Base-by-base conservation (phyloP, 139 green algal genomes). In the Asterochloris sp. region DNA sequence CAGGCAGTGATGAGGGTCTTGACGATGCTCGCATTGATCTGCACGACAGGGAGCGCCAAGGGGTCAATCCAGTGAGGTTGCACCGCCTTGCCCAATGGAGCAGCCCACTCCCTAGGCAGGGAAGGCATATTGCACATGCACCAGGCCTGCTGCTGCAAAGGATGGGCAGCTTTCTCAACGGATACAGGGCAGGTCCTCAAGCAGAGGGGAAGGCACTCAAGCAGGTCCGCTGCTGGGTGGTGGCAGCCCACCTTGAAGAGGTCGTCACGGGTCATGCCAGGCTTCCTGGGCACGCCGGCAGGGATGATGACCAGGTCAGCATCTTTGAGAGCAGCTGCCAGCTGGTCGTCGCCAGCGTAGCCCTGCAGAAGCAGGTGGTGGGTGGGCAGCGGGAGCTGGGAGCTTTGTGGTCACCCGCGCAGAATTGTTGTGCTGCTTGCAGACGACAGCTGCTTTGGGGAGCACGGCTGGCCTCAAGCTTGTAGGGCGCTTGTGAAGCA, bases 191-290 rank as follows among this genome's bases (percentile, higher is more conserved):
- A 27, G 4, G 2, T 73, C 66, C 23, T 73, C 21, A 73, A 27
- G 66, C 66, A 73, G 71, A 77, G 71, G 24, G 1, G 10, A 24
- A 73, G 67, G 21, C 67, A 24, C 67, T 8, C 67, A 73, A 73
- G 23, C 21, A 12, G 21, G 67, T 2, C 27, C 6, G 23, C 16
- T n/a, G 28, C 28, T 64, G 74, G 62, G 6, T 79, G 38, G 16
- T 29, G 63, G 19, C 8, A 73, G n/a, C 26, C 26, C n/a, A 83
- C 83, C 88, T 98, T 97, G 92, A 99, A 99, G 38, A 99, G 93
- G 81, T 99, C 97, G 85, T 99, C 96, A 80, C 97, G 93, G 63
- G 96, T 99, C 97, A 99, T 99, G 83, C 97, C 97, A 23, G 97
- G 97, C 92, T 99, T 99, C 80, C 97, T 91, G 11, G 97, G 97